Base-by-base conservation (phyloP, 2,329 filamentous ascomycete genomes). In the Seiridium cupressi region DNA sequence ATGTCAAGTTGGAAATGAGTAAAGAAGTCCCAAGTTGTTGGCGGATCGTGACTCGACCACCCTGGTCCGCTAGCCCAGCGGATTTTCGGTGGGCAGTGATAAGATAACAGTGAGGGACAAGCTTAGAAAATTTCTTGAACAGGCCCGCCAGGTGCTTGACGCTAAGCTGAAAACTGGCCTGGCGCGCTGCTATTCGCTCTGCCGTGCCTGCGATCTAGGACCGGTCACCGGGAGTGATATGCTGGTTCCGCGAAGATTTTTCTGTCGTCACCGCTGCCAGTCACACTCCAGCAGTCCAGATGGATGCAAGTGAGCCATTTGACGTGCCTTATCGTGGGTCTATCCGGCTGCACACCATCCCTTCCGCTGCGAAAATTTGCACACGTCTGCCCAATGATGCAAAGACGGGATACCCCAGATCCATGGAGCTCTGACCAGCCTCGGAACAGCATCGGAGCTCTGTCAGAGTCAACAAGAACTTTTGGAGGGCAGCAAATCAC, bases 1-100 rank as follows among this genome's bases (percentile, higher is more conserved):
- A n/a, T 40, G 55, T 36, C 13, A 46, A 59, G 38, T 42, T 13
- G 18, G n/a, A 35, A 18, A 13, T 54, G n/a, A 44, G 34, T 32
- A 13, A 31, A 35, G 38, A 42, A 47, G 36, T 35, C 18, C 26
- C 11, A 40, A 36, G 38, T 36, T 44, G 49, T 13, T 44, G 36
- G 35, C 13, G 11, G 38, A 35, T 46, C 44, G 55, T 61, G 55
- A 61, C 53, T 61, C 55, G 55, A 59, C 47, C 49, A 38, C 57
- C 55, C 40, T 26, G 47, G 36, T 47, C 55, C 55, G 44, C 44
- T 58, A 49, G 44, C 42, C 51, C 44, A 46, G 36, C 44, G 55
- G 51, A 54, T 55, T 61, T 58, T 58, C 49, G 44, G 60, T 61
- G 60, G 60, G 60, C 26, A 42, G 18, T 35, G 60, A 61, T 61